Base-by-base conservation (phyloP, 2,329 filamentous ascomycete species). In the Apiospora rasikravindrae region DNA sequence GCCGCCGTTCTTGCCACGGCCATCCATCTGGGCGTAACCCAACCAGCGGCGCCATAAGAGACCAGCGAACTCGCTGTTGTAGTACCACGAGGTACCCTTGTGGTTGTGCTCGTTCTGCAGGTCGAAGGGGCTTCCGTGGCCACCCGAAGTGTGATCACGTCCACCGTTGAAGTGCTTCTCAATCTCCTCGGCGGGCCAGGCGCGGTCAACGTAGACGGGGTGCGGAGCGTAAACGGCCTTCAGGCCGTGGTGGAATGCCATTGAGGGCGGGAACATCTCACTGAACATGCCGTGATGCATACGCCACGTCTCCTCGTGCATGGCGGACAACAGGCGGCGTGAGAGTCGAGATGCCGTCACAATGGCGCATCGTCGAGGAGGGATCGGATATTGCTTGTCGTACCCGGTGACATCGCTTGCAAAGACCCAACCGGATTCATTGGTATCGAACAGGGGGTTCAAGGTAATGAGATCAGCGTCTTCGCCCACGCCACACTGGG, bases 161-260 rank as follows among this genome's bases (percentile, higher is more conserved):
- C 92, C 92, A 40, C 89, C 91, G 78, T 97, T 97, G 86, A 97
- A 96, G 11, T 93, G 89, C n/a, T 86, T 86, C 74, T 95, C 93
- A 4, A 93, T 87, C 73, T 93, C 92, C 19, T 86, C 86, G 4
- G 88, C 90, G 7, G 86, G 84, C 94, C 94, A 97, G 61, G 88
- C 86, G 26, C 94, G 89, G 80, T 96, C 94, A 16, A 94, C 84
- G 81, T 91, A 96, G 66, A 96, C 90, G 0, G 94, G 93, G 75
- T 97, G 94, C 0, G 94, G 94, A 0, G 92, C 94, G 77, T 92
- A 94, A 0, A 94, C 91, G 29, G 92, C 93, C 82, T 95, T 95
- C 77, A 94, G 86, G 1, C 93, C 93, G 77, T 94, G 93, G 76
- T 94, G 93, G 6, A 95, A 84, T 0, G 92, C 92, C 78, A 90